Base-by-base conservation (phyloP, 441 rosid species). In the Euphorbia corollata region DNA sequence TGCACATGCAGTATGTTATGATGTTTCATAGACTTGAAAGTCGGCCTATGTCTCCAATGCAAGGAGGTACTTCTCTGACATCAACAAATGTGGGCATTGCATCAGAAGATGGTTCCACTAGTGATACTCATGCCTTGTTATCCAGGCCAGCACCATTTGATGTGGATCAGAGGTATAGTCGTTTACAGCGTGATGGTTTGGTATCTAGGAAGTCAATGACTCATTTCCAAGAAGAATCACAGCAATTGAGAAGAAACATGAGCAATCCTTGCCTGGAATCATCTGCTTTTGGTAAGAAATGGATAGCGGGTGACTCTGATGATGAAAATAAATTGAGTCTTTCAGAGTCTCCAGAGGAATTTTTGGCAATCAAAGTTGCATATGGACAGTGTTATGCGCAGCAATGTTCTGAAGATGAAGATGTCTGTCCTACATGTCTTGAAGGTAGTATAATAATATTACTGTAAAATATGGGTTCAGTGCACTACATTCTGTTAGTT, bases 361-460 rank as follows among this genome's bases (percentile, higher is more conserved):
- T 57, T 62, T 65, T 70, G 71, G 71, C 73, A 30, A 59, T 78
- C 32, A 79, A 85, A 76, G 62, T 56, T 69, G 48, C 72, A 7
- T 60, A 61, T 63, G 81, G 78, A 58, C 63, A 66, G 22, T 67
- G 65, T 76, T 75, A 69, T 71, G 67, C 36, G 63, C 89, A 80
- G 55, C 63, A 81, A 12, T 79, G 90, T 51, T 75, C 82, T 1
- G 91, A 89, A 65, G 91, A 91, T 62, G 98, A 89, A 61, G 96
- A 89, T 78, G 86, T 87, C 63, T 91, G 94, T 69, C 98, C 94
- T 19, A 91, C 96, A 18, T 91, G 98, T 77, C 96, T 92, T 71
- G 96, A 92, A 77, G 96, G 97, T 92, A 83, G 58, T 63, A 41
- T 62, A 50, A 64, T 47, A 47, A 16, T 0, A 47, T 11, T 47